A percentile compares a stretch with the other conserved stretches of the same genome.
Evolutionary conservation across 768 basidiomycete species (phyloP).

Genomic region (Podaxis sp.): DNA sequence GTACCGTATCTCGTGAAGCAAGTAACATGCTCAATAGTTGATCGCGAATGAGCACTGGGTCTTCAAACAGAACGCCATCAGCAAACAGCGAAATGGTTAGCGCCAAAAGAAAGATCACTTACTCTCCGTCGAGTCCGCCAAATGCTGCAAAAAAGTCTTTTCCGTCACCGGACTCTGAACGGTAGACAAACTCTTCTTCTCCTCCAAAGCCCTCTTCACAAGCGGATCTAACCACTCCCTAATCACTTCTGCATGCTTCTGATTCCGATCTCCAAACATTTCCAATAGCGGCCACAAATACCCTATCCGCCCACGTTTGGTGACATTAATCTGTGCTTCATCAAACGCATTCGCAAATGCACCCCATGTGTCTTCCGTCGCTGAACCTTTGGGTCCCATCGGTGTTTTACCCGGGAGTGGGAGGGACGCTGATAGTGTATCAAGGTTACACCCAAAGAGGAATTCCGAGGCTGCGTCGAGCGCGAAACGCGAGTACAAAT

Average conservation of each 20-base stretch:
- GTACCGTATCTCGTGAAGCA: conserved; percentile 76
- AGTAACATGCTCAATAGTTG: conserved; percentile 77
- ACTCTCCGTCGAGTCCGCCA: conserved; percentile 68
- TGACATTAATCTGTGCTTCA: conserved; percentile 52
- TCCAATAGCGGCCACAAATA: conserved; percentile 62
- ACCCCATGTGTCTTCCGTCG: conserved; percentile 60
- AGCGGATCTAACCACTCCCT: conserved; percentile 65
- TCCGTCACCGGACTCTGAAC: conserved; percentile 42
- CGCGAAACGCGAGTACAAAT: conserved; percentile 66
- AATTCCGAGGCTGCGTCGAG: conserved; percentile 75
- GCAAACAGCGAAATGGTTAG: no score
- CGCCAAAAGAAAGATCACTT: conserved; percentile 16
- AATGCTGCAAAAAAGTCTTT: conserved; percentile 66
- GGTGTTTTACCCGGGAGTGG: conserved; percentile 45
- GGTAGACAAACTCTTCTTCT: conserved; percentile 38
- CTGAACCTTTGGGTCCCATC: conserved; percentile 60
- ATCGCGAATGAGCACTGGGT: conserved; percentile 67
- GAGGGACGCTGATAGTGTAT: conserved; percentile 56
- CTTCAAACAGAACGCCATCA: conserved; percentile 32
- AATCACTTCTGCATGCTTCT: conserved; percentile 47
- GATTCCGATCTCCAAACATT: conserved; percentile 53
- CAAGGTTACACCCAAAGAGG: conserved; percentile 64
- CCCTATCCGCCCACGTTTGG: conserved; percentile 51
- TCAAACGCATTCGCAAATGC: conserved; percentile 61
- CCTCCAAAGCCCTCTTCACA: conserved; percentile 50